These are phyloP conservation scores for Cyberlindnera mycetangii DNA, from an alignment of 805 yeast genomes.

Conservation along the genomic window DNA sequence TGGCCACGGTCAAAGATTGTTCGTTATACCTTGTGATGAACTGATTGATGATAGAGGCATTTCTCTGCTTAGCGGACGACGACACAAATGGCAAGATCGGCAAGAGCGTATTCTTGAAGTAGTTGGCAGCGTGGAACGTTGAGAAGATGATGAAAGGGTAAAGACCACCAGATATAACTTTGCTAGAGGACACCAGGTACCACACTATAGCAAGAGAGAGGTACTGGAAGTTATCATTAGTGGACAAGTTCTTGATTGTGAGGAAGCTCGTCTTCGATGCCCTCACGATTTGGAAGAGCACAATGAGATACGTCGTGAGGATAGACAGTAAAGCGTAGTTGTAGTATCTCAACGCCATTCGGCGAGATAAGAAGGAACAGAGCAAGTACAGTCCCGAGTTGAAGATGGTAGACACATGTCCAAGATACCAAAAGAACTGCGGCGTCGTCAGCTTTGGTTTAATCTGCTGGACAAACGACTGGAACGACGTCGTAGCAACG, in stretches of 20 bases:
- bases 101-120: conserved; percentile 51
- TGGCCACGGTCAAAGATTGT: conserved; percentile 41
- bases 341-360: conserved; percentile 35
- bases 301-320: conserved; percentile 59
- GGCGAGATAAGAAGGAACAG: conserved; percentile 39
- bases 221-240: conserved; percentile 63
- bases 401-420: conserved; percentile 50
- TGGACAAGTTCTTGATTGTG: conserved; percentile 33
- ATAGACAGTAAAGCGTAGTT: conserved; percentile 46
- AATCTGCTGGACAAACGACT: conserved; percentile 16
- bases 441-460: conserved; percentile 38
- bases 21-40: conserved; percentile 41
- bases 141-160: conserved; percentile 64
- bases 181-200: conserved; percentile 41
- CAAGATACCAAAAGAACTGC: conserved; percentile 70
- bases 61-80: conserved; percentile 26
- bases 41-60: conserved; percentile 29
- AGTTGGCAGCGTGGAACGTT: conserved; percentile 59
- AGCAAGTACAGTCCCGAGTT: conserved; percentile 39
- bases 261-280: conserved; percentile 30
- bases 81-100: conserved; percentile 43
- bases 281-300: conserved; percentile 56
- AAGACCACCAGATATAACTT: conserved; percentile 44
- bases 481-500: conserved; percentile 11
- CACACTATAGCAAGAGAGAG: conserved; percentile 42